Base-by-base conservation (phyloP, 768 basidiomycete species). In the Suillus discolor region DNA sequence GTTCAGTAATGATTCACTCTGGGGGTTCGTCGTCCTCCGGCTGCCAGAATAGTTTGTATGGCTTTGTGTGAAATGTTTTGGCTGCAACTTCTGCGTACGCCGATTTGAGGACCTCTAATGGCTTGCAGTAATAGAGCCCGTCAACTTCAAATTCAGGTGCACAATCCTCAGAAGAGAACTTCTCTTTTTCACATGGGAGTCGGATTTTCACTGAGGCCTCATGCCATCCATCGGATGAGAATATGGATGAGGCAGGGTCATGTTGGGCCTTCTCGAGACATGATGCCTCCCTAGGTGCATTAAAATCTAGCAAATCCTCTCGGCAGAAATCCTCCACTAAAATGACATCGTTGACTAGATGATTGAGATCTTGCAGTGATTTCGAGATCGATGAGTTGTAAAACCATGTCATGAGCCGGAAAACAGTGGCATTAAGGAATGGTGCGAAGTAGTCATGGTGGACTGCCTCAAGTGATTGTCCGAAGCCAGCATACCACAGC, bases 351-450 rank as follows among this genome's bases (percentile, higher is more conserved):
- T 28, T 34, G 34, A 63, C 65, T 9, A 66, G 41, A n/a, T 45
- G 6, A 38, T 34, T 66, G 31, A 63, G 18, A 23, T 57, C 62
- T 25, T 31, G 42, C 20, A 57, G 54, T 5, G 55, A 66, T 23
- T 59, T 66, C 31, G 57, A 55, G 41, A 23, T 62, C 13, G n/a
- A 57, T 15, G 55, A 41, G 9, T 53, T 57, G 15, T 28, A 23
- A 47, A 57, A 57, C 62, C 66, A 66, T 4, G 57, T 44, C 62
- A 66, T 63, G 13, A 66, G 36, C 18, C 31, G 34, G n/a, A 45
- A 45, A 45, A 45, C 44, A 3, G 44, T 45, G 44, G 44, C 20
- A 9, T 45, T 45, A 1, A 20, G 44, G 44, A 45, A 45, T 45
- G 44, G 44, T 45, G 44, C 44, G 8, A 45, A 45, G 44, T 45